Evolutionary conservation across 768 basidiomycete genomes (phyloP), one percentile per base, ranked within the genome.

Genomic region (Russula griseocarnosa): DNA sequence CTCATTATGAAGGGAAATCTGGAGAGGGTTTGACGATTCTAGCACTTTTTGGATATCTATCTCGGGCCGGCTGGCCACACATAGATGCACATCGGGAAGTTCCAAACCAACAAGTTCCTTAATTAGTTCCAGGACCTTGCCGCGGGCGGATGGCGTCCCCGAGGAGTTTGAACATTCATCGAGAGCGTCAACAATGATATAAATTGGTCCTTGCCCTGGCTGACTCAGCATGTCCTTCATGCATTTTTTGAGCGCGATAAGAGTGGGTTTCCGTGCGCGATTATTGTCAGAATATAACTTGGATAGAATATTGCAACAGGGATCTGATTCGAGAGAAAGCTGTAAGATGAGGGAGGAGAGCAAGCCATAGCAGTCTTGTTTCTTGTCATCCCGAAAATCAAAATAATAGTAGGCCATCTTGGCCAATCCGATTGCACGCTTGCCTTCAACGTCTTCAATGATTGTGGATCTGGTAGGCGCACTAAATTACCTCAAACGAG

Each of bases 341-440:
- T 61, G 63, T 3, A 11, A 53, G n/a, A 59, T 2, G n/a, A 61
- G 24, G 24, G 58, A 61, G 8, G 42, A 53, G 30, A 58, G 44
- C 1, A 58, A 44, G 7, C 56, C 56, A 34, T 58, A 32, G 13
- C 44, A n/a, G 20, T 58, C 14, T 34, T 58, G 56, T 2, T 58
- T 58, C 56, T 34, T 34, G 28, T 3, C 10, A 11, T 58, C 44
- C 16, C 56, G 56, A 6, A 58, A 58, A 24, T 58, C 56, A 14
- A 58, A 58, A 16, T 58, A 47, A 34, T 58, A 58, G 3, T 58
- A 58, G 0, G 44, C 56, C 44, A 58, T 46, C 13, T n/a, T n/a
- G 28, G 60, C 52, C 14, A 55, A 14, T 20, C 53, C 53, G 5
- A 36, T 47, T n/a, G 22, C 28, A 5, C 11, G 30, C 24, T 61